phyloP scores from a whole-genome alignment of 2,329 filamentous ascomycete species.

The Tolypocladium sp. region DNA sequence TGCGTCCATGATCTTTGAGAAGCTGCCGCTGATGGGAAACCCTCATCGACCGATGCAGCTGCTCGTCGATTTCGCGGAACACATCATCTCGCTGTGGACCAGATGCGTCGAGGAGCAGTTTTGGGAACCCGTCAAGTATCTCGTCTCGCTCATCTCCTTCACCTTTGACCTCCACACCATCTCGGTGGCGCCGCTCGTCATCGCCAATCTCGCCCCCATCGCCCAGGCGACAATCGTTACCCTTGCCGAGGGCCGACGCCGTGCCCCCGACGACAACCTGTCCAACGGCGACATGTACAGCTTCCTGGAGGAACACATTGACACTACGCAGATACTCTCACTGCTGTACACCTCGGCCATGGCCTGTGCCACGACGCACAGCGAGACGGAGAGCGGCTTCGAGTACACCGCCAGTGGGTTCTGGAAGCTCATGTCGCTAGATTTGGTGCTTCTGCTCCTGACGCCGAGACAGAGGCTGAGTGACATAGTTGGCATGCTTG shows the following conservation, averaged over 20 bases:
- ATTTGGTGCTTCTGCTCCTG: constrained; percentile 59
- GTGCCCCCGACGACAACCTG: constrained; percentile 37
- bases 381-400: constrained; percentile 17
- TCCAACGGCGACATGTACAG: constrained; percentile 27
- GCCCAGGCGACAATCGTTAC: constrained; percentile 51
- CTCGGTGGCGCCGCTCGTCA: constrained; percentile 48
- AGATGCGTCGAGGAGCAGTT: constrained; percentile 55
- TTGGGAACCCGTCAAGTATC: constrained; percentile 53
- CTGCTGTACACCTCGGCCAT: constrained; percentile 56
- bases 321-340: constrained; percentile 54
- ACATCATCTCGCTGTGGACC: constrained; percentile 59
- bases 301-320: constrained; percentile 43
- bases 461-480: constrained; percentile 54
- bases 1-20: constrained; percentile 58
- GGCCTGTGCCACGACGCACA: constrained; percentile 40
- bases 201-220: constrained; percentile 45
- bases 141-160: constrained; percentile 56
- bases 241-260: constrained; percentile 49
- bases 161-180: constrained; percentile 53
- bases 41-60: constrained; percentile 41
- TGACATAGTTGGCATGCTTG: constrained; percentile 56
- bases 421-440: constrained; percentile 59
- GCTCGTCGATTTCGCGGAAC: constrained; percentile 53
- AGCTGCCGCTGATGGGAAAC: constrained; percentile 48
- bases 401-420: constrained; percentile 35